Evolutionary conservation across 495 filamentous ascomycete species (phyloP).

Genomic region (Viridothelium virens): DNA sequence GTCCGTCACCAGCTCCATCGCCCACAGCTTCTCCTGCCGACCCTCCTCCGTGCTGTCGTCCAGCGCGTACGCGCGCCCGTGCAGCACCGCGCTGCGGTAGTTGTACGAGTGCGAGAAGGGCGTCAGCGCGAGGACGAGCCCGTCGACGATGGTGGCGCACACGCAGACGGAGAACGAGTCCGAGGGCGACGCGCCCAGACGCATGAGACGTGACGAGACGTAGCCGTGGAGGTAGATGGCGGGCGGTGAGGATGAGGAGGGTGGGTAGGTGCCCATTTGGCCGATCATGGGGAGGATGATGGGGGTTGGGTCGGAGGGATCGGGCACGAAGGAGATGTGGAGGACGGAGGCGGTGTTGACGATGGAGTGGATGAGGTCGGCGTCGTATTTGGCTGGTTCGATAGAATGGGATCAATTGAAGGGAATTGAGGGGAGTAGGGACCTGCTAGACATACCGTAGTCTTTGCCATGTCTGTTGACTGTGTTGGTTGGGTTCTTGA

Average conservation of each 20-base stretch:
- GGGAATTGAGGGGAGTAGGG: slow-evolving; percentile 6
- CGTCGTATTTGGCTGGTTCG: slow-evolving; percentile 71
- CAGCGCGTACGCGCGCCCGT: slow-evolving; percentile 65
- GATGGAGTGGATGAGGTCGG: slow-evolving; percentile 68
- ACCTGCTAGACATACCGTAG: slow-evolving; percentile 11
- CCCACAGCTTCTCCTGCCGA: slow-evolving; percentile 65
- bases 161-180: slow-evolving; percentile 43
- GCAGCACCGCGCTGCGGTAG: slow-evolving; percentile 75
- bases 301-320: slow-evolving; percentile 56
- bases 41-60: slow-evolving; percentile 37
- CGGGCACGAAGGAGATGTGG: slow-evolving; percentile 69
- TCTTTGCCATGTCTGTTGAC: slow-evolving; percentile 12
- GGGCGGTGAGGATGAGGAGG: slow-evolving; percentile 50
- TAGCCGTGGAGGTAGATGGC: slow-evolving; percentile 83
- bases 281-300: slow-evolving; percentile 83
- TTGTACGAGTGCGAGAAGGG: slow-evolving; percentile 80
- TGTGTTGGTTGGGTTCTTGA: neutral
- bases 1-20: slow-evolving; percentile 77
- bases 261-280: slow-evolving; percentile 67
- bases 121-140: slow-evolving; percentile 66
- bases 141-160: slow-evolving; percentile 63
- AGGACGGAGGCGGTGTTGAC: slow-evolving; percentile 70
- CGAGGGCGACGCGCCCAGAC: slow-evolving; percentile 41
- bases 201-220: slow-evolving; percentile 71
- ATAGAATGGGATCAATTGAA: neutral